Base-by-base conservation (phyloP, 306 rosid genomes). In the Vigna hirtella region DNA sequence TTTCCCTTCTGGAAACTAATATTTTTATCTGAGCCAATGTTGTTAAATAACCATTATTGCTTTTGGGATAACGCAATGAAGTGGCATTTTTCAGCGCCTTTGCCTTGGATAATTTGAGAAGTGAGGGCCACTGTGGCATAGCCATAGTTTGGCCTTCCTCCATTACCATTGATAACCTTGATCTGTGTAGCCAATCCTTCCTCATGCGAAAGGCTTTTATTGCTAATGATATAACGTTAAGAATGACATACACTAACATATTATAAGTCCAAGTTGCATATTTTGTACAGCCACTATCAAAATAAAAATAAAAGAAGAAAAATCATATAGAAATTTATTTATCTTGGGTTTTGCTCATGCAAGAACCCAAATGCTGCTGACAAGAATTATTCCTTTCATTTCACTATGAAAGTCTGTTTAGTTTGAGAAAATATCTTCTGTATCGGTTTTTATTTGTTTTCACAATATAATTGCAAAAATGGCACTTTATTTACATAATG, bases 351-450 rank as follows among this genome's bases (percentile, higher is more conserved):
- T 49, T 30, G 38, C 77, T 75, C 65, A 16, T 4, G 50, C 47
- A 13, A 42, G 40, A 49, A 22, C 34, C n/a, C 57, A 3, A 63
- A 48, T 67, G 66, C 78, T 40, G 32, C 30, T 26, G 36, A n/a
- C 18, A 40, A 43, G 17, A 74, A 34, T 53, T 36, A 42, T 67
- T 61, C 42, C 49, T 66, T 71, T 69, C 26, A 34, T 38, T 1
- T 16, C 20, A 16, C 22, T 62, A 16, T 59, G 66, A 28, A 69
- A 82, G 62, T 78, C 13, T 66, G 36, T 79, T 42, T 43, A 12
- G 11, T 43, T 42, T 66, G 11, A 18, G 53, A 66, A 18, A 40
- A 66, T 18, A 24, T 66, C 20, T 65, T 66, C 7, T n/a, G 67
- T 61, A n/a, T 34, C 5, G 32, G 49, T 4, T 36, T 32, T 63